phyloP scores from a whole-genome alignment of 2,329 filamentous ascomycete species.

The Neonectria magnoliae region DNA sequence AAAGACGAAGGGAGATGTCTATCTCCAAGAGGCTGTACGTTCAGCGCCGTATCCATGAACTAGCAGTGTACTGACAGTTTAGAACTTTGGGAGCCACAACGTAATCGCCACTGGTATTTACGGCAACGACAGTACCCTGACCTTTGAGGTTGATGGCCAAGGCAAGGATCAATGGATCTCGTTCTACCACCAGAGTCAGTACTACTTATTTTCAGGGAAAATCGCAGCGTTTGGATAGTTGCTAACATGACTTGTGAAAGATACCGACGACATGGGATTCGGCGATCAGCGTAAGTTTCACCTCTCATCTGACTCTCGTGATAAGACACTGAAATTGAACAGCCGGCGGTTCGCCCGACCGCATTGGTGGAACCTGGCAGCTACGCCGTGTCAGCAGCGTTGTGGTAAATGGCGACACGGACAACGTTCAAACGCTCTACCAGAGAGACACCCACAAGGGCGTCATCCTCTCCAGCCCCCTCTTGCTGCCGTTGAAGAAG shows the following conservation, averaged over 20 bases:
- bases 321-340: neutral
- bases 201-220: too few species aligned
- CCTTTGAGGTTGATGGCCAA: conserved; percentile 58
- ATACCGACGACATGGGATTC: conserved; percentile 70
- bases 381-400: conserved; percentile 69
- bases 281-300: conserved; percentile 56
- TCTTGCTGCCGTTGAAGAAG: conserved; percentile 63
- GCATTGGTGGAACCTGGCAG: conserved; percentile 69
- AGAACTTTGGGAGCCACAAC: conserved; percentile 56
- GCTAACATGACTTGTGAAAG: conserved; percentile 10
- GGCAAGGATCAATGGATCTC: conserved; percentile 64
- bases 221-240: neutral
- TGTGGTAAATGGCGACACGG: conserved; percentile 61
- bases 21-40: conserved; percentile 59
- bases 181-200: conserved; percentile 62
- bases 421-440: conserved; percentile 59
- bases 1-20: conserved; percentile 54
- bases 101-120: conserved; percentile 61
- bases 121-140: conserved; percentile 62
- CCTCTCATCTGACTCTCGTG: too few species aligned
- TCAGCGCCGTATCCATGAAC: accelerated
- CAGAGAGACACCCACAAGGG: conserved; percentile 67
- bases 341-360: conserved; percentile 64
- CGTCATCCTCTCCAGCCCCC: conserved; percentile 66
- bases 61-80: neutral